Conservation (phyloP, 768 basidiomycete species). For the Chalciporus sphaerocephalus region DNA sequence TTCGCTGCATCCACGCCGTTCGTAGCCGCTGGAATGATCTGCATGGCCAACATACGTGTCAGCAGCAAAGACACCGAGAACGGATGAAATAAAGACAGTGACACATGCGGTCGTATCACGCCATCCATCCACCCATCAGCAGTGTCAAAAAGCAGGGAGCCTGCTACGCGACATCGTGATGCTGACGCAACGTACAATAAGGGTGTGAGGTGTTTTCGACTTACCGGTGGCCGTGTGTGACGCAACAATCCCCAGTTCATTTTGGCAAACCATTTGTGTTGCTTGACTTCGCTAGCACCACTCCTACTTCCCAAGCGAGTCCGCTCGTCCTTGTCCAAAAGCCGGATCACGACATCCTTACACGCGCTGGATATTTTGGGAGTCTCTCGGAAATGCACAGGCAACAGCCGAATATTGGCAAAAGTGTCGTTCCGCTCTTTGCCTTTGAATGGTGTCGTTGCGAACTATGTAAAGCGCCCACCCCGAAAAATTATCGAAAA, state of each 20-base stretch:
- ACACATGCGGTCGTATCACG: slow-evolving; percentile 10
- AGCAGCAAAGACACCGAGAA: slow-evolving; percentile 20
- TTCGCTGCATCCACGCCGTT: slow-evolving; percentile 82
- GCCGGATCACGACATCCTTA: slow-evolving; percentile 81
- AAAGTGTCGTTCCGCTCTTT: slow-evolving; percentile 92
- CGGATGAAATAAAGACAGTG: slow-evolving; percentile 9
- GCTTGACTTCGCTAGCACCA: slow-evolving; percentile 97
- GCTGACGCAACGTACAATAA: not conserved
- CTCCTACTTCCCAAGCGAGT: slow-evolving; percentile 85
- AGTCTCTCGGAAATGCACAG: slow-evolving; percentile 81
- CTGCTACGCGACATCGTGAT: not conserved
- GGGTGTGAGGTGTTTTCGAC: slow-evolving; percentile 25
- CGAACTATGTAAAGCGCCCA: slow-evolving; percentile 59
- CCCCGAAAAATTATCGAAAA: slow-evolving; percentile 19
- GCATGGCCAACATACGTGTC: slow-evolving; percentile 24
- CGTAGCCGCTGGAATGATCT: slow-evolving; percentile 77
- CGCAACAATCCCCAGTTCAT: slow-evolving; percentile 96
- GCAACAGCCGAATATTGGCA: slow-evolving; percentile 84
- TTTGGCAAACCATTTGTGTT: slow-evolving; percentile 96
- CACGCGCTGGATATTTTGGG: slow-evolving; percentile 79
- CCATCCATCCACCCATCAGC: no score
- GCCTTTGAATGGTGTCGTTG: slow-evolving; percentile 99
- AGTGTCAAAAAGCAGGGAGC: not conserved
- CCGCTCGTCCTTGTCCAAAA: slow-evolving; percentile 90
- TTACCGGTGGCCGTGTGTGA: slow-evolving; percentile 87